Base-by-base conservation (phyloP, 2,329 filamentous ascomycete genomes). In the Alternaria sp. region DNA sequence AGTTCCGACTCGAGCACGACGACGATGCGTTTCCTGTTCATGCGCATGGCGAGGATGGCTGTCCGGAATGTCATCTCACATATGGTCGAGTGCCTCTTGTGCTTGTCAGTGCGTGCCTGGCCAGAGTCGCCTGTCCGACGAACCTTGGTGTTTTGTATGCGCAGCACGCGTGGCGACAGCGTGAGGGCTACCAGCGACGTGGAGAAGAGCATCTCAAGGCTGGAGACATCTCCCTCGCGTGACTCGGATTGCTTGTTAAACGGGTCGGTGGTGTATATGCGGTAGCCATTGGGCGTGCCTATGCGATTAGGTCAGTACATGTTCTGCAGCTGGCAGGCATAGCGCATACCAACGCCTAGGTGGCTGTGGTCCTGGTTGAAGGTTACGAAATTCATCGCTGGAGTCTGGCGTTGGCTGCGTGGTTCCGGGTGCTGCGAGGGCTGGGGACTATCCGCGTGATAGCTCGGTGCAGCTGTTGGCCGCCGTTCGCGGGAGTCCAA, bases 331-430 rank as follows among this genome's bases (percentile, higher is more conserved):
- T 7, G 11, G 7, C 23, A 10, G 15, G 13, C 15, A 23, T 32
- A 28, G 49, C 60, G 81, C 90, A 77, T 85, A 93, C 93, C 95
- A 73, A 99, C 94, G 83, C 95, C 95, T 69, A 99, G 87, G 81
- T 95, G 95, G 86, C 92, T 97, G 84, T 97, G 93, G 85, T 99
- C 96, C 85, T 99, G 96, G 82, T 99, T 99, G 83, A 98, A 99
- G 45, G 95, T 97, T 75, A 99, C 93, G 83, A 97, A 99, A 82
- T 99, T 99, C 85, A 98, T 93, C 46, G 71, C 71, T 52, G 89
- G 61, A 66, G 70, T 73, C 49, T 66, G 71, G 73, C 45, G 49
- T 54, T 23, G 61, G 17, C 36, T 43, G 55, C 47, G 55, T 17
- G 53, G 65, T 19, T 63, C 50, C 17, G 40, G 15, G 55, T 56